These are phyloP conservation scores for Sclerotinia minor DNA, from an alignment of 2,329 filamentous ascomycete species.

Conservation along the genomic window DNA sequence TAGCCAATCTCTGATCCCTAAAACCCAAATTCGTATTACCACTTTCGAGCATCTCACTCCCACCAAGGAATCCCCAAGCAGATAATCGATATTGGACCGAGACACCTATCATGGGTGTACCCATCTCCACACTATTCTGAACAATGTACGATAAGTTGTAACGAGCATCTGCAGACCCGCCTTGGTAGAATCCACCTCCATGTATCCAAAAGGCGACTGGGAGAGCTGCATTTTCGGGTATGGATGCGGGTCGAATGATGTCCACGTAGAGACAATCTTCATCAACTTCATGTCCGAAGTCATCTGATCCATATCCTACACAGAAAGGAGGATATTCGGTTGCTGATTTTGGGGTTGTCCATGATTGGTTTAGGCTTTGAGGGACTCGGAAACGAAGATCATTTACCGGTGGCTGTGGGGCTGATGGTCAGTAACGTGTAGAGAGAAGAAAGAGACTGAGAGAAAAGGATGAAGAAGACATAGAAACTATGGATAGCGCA, in stretches of 20 bases:
- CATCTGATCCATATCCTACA: conserved; percentile 36
- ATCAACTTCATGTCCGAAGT: conserved; percentile 27
- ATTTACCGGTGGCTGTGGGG: conserved; percentile 31
- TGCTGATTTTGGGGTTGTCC: conserved; percentile 27
- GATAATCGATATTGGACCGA: conserved; percentile 49
- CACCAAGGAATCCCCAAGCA: conserved; percentile 50
- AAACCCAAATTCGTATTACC: conserved; percentile 50
- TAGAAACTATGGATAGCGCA: fast-evolving
- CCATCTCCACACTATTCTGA: conserved; percentile 45
- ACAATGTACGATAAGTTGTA: conserved; percentile 35
- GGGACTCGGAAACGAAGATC: conserved; percentile 34
- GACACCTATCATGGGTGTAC: conserved; percentile 49
- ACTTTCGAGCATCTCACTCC: conserved; percentile 43
- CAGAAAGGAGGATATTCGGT: conserved; percentile 32
- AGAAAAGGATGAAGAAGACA: not conserved
- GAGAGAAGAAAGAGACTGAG: not conserved
- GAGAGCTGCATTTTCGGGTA: conserved; percentile 33
- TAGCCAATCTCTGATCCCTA: conserved; percentile 46
- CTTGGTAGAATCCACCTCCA: conserved; percentile 47
- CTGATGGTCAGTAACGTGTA: not conserved
- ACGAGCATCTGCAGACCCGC: conserved; percentile 30
- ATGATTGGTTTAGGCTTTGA: conserved; percentile 32
- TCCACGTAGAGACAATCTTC: conserved; percentile 59
- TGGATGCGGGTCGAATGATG: conserved; percentile 49
- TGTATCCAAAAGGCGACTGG: conserved; percentile 60